Base-by-base conservation (phyloP, 192 early-diverging fungal genomes). In the Jimgerdemannia flammicorona region DNA sequence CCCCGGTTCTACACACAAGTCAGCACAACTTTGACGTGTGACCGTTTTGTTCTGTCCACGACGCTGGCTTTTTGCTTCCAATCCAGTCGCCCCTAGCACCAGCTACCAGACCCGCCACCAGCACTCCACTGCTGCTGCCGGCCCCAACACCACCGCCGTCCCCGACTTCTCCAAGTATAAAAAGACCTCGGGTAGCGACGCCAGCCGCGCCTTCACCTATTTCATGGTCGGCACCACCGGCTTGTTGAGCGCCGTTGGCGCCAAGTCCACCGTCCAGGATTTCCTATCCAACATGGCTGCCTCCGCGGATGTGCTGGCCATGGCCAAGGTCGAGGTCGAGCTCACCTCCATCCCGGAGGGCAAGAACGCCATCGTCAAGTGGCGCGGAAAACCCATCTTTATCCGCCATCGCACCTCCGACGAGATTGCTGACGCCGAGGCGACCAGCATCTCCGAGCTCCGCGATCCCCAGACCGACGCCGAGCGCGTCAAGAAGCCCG, bases 311-410 rank as follows among this genome's bases (percentile, higher is more conserved):
- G 96, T 98, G 41, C 87, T 99, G 80, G 97, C 97, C 49, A 84
- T 99, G 87, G 96, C 96, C 83, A 99, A 97, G 91, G 95, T 96
- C 42, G 97, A 99, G 86, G 93, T 99, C 11, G 94, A 97, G 70
- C 85, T 97, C 81, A 86, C 85, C 74, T 85, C 93, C 68, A 96
- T 99, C 80, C 97, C 97, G 6, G 93, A 97, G 76, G 97, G 97
- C 77, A 98, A 95, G 89, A 98, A 97, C 72, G 93, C 98, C 64
- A 93, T 95, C 44, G 86, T 99, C 86, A 99, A 99, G 91, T 99
- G 97, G 97, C 92, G 96, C 78, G 97, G 97, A 85, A 99, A 99
- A 91, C 97, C 97, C 44, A 91, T 99, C 70, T 97, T 98, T 81
- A 92, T 99, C 76, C 93, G 96, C 82, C 97, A 99, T 87, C 91